phyloP scores from a whole-genome alignment of 2,329 filamentous ascomycete species.

The Pseudophaeomoniella oleicola region DNA sequence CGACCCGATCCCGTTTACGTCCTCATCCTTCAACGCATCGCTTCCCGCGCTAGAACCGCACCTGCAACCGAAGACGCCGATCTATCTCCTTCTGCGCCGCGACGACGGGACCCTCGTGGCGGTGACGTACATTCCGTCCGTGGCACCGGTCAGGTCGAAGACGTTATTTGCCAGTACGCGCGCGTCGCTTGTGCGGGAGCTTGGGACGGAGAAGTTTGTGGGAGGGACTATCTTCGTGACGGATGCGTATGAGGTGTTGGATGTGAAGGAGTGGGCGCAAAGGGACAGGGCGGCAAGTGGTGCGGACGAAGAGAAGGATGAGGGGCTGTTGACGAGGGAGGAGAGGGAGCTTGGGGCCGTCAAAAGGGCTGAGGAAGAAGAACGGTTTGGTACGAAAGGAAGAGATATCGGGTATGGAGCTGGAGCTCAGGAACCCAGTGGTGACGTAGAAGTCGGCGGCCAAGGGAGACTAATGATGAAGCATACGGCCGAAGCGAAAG shows the following conservation, averaged over 20 bases:
- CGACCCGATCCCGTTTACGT: constrained; percentile 22
- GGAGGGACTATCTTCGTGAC: constrained; percentile 42
- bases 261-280: constrained; percentile 38
- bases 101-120: constrained; percentile 30
- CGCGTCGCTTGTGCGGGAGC: constrained; percentile 42
- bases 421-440: constrained; percentile 10
- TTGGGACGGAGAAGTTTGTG: constrained; percentile 46
- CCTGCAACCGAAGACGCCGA: constrained; percentile 39
- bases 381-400: constrained; percentile 35
- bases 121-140: constrained; percentile 48
- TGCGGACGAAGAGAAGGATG: constrained; percentile 16
- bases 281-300: constrained; percentile 26
- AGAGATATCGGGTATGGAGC: constrained; percentile 33
- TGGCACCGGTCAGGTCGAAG: constrained; percentile 49
- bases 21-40: constrained; percentile 32
- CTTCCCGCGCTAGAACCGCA: constrained; percentile 33
- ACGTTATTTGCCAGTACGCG: constrained; percentile 53
- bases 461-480: constrained; percentile 29
- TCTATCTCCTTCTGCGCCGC: constrained; percentile 47
- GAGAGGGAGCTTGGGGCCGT: constrained; percentile 44
- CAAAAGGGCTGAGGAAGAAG: constrained; percentile 43
- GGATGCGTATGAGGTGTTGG: constrained; percentile 40
- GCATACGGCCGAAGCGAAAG: constrained; percentile 37
- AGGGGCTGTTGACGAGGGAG: constrained; percentile 46
- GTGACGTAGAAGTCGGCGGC: constrained; percentile 10